Conservation (phyloP, 768 basidiomycete genomes). For the Kwoniella newhampshirensis region DNA sequence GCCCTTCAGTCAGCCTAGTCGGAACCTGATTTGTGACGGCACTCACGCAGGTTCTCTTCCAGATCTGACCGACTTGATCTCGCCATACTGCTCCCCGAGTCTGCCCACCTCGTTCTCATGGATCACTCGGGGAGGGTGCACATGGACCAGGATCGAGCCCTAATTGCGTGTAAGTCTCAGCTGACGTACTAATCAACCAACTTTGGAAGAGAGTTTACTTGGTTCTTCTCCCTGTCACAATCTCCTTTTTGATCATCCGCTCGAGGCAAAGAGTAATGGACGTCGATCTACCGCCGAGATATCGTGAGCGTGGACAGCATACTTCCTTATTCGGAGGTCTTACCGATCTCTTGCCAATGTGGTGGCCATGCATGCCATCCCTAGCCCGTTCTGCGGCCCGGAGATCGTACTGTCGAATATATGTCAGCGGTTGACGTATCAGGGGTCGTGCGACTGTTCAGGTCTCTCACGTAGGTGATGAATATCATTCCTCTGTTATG, state of each 20-base stretch:
- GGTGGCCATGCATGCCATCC: constrained; percentile 83
- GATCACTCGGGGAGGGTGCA: constrained; percentile 69
- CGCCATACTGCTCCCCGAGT: constrained; percentile 84
- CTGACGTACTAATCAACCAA: not conserved
- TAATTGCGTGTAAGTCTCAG: too few species aligned
- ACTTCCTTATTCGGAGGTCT: constrained; percentile 47
- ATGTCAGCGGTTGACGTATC: not conserved
- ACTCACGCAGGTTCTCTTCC: constrained; percentile 51
- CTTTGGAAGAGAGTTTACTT: constrained; percentile 57
- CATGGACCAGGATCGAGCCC: constrained; percentile 76
- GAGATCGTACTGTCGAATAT: constrained; percentile 70
- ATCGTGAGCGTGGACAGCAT: not conserved
- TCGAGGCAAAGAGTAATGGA: constrained; percentile 93
- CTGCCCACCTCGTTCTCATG: constrained; percentile 82
- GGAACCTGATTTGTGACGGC: constrained; percentile 50
- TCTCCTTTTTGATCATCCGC: constrained; percentile 69
- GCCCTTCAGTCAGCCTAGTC: constrained; percentile 49
- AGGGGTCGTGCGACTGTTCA: not conserved
- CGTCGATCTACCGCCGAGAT: constrained; percentile 95
- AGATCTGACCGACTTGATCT: constrained; percentile 75
- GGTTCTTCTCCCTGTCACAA: constrained; percentile 75
- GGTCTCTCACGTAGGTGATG: constrained; percentile 96
- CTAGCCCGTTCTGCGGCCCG: constrained; percentile 89
- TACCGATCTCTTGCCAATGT: constrained; percentile 84
- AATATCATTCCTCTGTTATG: constrained; percentile 97